Evolutionary conservation across 176 grass and related monocot species (phyloP), one percentile per base, ranked within the genome.

Genomic region (Elymus sibiricus): DNA sequence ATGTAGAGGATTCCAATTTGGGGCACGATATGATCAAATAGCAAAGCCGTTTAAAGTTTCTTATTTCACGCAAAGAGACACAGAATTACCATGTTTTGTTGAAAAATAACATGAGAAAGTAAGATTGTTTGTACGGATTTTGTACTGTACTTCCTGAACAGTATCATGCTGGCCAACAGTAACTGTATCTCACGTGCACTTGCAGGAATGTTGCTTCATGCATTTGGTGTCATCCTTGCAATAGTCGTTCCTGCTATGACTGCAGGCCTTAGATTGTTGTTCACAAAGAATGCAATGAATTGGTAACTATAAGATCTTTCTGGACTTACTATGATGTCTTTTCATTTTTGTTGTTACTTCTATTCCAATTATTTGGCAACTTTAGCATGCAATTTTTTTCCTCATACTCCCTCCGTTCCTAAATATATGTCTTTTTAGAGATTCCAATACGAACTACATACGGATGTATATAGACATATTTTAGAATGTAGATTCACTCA

Each of bases 221-320:
- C 80, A 53, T 82, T 92, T 92, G 83, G 88, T 77, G 82, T 91
- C 77, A 88, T 94, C 84, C 87, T 95, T 91, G 90, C 91, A 75
- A 94, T 98, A 90, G 35, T 89, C 47, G 40, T 95, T 64, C 93
- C 96, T 85, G 92, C 91, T 88, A 58, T 82, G 76, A 87, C 86
- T 86, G 96, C 96, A 75, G 84, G 90, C 46, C 70, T 94, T 77
- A 89, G 93, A 89, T 94, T 98, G 77, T 64, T 95, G 62, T 94
- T 98, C 90, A 90, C 93, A 11, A 95, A 87, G 64, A 91, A 98
- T 90, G 88, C 96, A 75, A 98, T 98, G 96, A 98, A 89, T 92
- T 98, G 96, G 96, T 98, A 98, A 84, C 53, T 24, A 64, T 87
- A 71, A 86, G 40, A 87, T 74, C 16, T 76, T 82, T 68, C 16